Percentiles rank a stretch among this genome's conserved stretches.
phyloP scores from a whole-genome alignment of 2,329 filamentous ascomycete genomes.

The Davidsoniella australis region DNA sequence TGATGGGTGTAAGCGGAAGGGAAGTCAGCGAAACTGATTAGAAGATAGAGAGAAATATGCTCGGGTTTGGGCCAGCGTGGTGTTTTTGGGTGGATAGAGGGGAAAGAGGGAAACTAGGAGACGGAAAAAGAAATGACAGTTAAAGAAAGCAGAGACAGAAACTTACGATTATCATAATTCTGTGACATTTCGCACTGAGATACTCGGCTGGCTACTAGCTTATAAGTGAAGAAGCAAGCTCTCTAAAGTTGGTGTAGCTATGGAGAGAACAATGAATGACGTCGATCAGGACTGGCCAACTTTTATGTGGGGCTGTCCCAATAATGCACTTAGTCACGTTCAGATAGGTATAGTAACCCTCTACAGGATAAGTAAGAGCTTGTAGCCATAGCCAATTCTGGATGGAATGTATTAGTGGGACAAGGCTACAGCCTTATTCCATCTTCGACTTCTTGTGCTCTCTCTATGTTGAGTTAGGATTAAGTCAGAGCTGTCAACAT shows the following conservation, averaged over 20 bases:
- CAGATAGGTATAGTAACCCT: conserved; percentile 9
- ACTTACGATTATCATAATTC: conserved; percentile 20
- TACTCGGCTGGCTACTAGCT: neutral
- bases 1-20: neutral
- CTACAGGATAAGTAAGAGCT: conserved; percentile 13
- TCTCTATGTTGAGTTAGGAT: too few relatives aligned
- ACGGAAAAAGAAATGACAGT: neutral
- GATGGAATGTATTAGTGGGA: neutral
- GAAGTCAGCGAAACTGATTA: neutral
- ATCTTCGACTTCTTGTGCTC: neutral
- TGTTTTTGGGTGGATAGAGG: too few relatives aligned
- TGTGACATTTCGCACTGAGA: conserved; percentile 1
- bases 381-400: neutral
- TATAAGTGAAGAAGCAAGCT: neutral
- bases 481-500: too few relatives aligned
- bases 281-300: neutral
- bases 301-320: neutral
- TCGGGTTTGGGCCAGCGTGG: too few relatives aligned
- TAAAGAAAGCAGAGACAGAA: neutral
- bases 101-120: neutral
- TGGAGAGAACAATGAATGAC: conserved; percentile 4
- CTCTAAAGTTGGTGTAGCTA: neutral
- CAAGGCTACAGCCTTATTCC: conserved; percentile 10
- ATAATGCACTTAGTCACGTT: conserved; percentile 11
- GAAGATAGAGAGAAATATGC: neutral